phyloP scores from a whole-genome alignment of 768 basidiomycete genomes.

The Goffeauzyma gilvescens region DNA sequence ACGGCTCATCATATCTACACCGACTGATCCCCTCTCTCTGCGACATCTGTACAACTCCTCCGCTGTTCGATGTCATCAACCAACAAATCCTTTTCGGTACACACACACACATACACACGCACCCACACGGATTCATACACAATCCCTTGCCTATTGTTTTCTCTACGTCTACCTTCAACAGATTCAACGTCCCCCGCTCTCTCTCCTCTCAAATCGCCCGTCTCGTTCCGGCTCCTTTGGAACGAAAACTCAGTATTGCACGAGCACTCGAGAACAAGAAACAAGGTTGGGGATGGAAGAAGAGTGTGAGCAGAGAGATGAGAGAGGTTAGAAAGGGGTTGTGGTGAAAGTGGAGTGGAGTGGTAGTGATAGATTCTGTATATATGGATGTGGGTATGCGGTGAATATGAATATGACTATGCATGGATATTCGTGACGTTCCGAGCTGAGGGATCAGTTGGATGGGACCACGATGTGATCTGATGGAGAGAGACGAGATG shows the following conservation, averaged over 20 bases:
- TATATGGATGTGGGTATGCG: background rate
- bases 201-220: constrained; percentile 12
- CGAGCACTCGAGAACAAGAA: constrained; percentile 13
- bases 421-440: background rate
- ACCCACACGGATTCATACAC: too few relatives aligned
- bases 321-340: constrained; percentile 23
- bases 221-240: constrained; percentile 17
- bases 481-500: background rate
- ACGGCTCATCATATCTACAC: background rate
- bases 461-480: background rate
- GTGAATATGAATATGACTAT: background rate
- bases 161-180: background rate
- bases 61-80: too few relatives aligned
- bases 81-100: too few relatives aligned
- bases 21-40: background rate
- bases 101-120: too few relatives aligned
- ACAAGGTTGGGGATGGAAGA: constrained; percentile 23
- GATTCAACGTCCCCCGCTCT: constrained; percentile 12
- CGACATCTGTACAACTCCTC: too few relatives aligned
- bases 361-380: background rate
- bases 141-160: too few relatives aligned
- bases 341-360: constrained; percentile 17
- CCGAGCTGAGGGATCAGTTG: background rate
- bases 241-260: constrained; percentile 6
- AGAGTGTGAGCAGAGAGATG: constrained; percentile 20